Evolutionary conservation across 148 eudicot species (phyloP).

Genomic region (Amaranthus hypochondriacus): DNA sequence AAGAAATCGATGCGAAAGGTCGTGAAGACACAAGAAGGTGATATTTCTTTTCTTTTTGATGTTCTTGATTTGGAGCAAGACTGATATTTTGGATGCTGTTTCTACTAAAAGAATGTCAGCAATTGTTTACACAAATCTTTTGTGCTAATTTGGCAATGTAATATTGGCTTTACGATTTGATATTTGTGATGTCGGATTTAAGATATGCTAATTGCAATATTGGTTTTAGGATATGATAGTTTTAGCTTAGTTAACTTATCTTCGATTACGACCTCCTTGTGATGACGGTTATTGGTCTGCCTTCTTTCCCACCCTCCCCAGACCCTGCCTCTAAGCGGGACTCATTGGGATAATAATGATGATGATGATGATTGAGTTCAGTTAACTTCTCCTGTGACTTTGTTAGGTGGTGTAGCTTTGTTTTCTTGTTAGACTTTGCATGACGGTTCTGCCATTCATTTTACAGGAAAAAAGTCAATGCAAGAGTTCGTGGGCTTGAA

Average conservation of each 20-base stretch:
- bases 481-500: slow-evolving; percentile 65
- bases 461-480: slow-evolving; percentile 60
- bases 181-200: no score
- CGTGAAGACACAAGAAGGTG: slow-evolving; percentile 75
- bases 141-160: background rate
- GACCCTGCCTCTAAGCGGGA: no score
- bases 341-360: no score
- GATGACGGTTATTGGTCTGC: no score
- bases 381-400: background rate
- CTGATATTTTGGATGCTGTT: background rate
- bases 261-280: no score
- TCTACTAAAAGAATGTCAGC: background rate
- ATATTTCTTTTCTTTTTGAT: slow-evolving; percentile 8
- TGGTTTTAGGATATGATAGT: no score
- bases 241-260: no score
- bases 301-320: no score
- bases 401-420: background rate
- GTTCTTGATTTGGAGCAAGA: slow-evolving; percentile 1
- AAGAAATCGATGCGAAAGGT: slow-evolving; percentile 85
- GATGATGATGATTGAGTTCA: no score
- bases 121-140: background rate
- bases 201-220: no score
- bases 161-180: background rate
- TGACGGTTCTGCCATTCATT: background rate
- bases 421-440: background rate